A percentile compares a stretch with the other conserved stretches of the same genome.
These are phyloP conservation scores for Ophiostoma perfectum DNA, from an alignment of 2,329 filamentous ascomycete species.

Conservation along the genomic window DNA sequence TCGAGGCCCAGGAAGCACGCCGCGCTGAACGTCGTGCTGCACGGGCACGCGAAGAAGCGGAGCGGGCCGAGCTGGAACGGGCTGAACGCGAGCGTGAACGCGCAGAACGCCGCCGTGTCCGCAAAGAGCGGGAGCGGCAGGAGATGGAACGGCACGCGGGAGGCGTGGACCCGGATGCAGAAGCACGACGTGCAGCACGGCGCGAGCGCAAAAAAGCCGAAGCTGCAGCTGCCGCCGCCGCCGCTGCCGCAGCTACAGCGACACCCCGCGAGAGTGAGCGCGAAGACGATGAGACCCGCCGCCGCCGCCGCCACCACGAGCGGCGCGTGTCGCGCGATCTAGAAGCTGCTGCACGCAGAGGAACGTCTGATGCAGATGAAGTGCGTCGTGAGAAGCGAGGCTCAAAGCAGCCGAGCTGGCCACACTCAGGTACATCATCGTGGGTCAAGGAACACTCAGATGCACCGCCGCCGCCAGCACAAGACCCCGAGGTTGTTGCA, in stretches of 20 bases:
- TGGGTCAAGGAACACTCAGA: conserved; percentile 63
- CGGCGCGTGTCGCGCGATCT: conserved; percentile 42
- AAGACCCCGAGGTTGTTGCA: conserved; percentile 28
- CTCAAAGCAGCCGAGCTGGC: conserved; percentile 44
- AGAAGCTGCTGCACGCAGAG: conserved; percentile 39
- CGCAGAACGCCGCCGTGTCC: conserved; percentile 45
- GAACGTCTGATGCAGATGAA: conserved; percentile 38
- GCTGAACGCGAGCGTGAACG: conserved; percentile 35
- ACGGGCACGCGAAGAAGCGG: conserved; percentile 33
- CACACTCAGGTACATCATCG: conserved; percentile 58
- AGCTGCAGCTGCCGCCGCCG: conserved; percentile 28
- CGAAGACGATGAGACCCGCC: conserved; percentile 51
- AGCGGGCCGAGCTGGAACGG: conserved; percentile 8
- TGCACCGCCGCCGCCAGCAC: conserved; percentile 52
- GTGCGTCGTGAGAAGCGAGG: conserved; percentile 31
- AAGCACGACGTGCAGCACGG: conserved; percentile 42
- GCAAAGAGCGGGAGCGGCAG: conserved; percentile 42
- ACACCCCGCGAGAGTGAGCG: conserved; percentile 28
- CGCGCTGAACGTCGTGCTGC: conserved; percentile 46
- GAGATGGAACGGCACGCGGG: conserved; percentile 38
- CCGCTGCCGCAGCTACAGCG: conserved; percentile 28
- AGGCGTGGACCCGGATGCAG: conserved; percentile 39
- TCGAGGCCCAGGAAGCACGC: conserved; percentile 33
- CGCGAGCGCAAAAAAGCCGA: conserved; percentile 47
- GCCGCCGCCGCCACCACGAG: conserved; percentile 46